phyloP scores from a whole-genome alignment of 169 alveolate species.

The Cryptosporidium sp. region DNA sequence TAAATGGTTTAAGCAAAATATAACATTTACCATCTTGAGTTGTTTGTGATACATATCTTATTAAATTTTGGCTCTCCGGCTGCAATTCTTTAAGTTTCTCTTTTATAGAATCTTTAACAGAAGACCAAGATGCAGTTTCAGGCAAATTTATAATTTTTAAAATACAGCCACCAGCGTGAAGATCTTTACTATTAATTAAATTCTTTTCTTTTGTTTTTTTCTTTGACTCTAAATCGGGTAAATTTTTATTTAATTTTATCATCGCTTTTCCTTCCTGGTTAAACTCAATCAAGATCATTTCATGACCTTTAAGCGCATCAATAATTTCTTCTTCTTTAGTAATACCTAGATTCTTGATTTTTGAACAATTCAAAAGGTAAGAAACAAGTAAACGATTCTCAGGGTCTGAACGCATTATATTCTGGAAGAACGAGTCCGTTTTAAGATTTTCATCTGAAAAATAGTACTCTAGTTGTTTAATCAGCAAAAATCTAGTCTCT shows the following conservation, averaged over 20 bases:
- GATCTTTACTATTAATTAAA: conserved; percentile 7
- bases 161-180: conserved; percentile 64
- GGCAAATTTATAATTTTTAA: conserved; percentile 34
- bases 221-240: conserved; percentile 42
- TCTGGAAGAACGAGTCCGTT: conserved; percentile 77
- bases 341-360: conserved; percentile 33
- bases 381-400: conserved; percentile 30
- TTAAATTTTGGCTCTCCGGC: conserved; percentile 29
- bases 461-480: conserved; percentile 78
- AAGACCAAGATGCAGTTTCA: conserved; percentile 59
- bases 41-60: conserved; percentile 70
- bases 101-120: conserved; percentile 41
- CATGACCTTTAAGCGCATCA: conserved; percentile 50
- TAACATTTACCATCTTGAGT: conserved; percentile 71
- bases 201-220: conserved; percentile 26
- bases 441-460: conserved; percentile 77
- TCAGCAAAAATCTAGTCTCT: neutral
- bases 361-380: conserved; percentile 60
- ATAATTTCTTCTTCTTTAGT: conserved; percentile 67
- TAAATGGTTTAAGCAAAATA: conserved; percentile 55
- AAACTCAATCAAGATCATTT: conserved; percentile 23
- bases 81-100: conserved; percentile 18
- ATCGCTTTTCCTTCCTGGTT: conserved; percentile 38
- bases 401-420: conserved; percentile 69
- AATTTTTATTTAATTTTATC: conserved; percentile 39